phyloP scores from a whole-genome alignment of 75 land plant genomes.

The Azolla pinnata region DNA sequence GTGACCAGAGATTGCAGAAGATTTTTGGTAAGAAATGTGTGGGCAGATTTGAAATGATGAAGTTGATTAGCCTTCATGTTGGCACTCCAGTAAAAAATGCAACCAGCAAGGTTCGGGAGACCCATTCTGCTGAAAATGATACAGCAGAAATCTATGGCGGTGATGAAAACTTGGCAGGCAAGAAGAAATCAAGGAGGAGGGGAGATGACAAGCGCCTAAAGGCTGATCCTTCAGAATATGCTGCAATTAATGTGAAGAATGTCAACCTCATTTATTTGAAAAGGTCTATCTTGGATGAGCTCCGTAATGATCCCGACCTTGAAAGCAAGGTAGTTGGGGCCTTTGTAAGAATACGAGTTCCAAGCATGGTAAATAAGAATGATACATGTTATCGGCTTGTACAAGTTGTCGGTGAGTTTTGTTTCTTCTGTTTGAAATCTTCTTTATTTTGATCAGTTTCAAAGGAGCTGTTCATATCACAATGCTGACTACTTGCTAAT shows the following conservation, averaged over 20 bases:
- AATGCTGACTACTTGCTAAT: too few relatives aligned
- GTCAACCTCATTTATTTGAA: constrained; percentile 63
- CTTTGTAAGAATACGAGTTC: constrained; percentile 80
- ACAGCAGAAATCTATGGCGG: constrained; percentile 31
- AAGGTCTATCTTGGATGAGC: constrained; percentile 68
- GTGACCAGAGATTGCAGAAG: constrained; percentile 63
- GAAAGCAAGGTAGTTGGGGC: constrained; percentile 57
- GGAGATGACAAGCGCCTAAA: constrained; percentile 31
- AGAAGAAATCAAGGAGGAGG: constrained; percentile 44
- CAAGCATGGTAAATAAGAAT: constrained; percentile 56
- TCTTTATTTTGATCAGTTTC: too few relatives aligned
- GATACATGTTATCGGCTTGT: constrained; percentile 82
- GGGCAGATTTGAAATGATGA: constrained; percentile 96
- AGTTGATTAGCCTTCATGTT: constrained; percentile 77
- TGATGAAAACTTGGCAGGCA: constrained; percentile 28
- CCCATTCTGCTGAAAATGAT: constrained; percentile 30
- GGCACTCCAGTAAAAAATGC: constrained; percentile 31
- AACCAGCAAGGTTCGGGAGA: constrained; percentile 23
- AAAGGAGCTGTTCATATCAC: too few relatives aligned
- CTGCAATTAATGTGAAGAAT: constrained; percentile 80
- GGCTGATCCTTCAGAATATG: constrained; percentile 65
- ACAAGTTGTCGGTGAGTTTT: constrained; percentile 75
- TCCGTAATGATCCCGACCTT: constrained; percentile 48
- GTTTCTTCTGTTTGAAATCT: too few relatives aligned
- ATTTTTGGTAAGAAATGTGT: constrained; percentile 79